phyloP scores from a whole-genome alignment of 306 rosid species.

The Rosa lucieae region DNA sequence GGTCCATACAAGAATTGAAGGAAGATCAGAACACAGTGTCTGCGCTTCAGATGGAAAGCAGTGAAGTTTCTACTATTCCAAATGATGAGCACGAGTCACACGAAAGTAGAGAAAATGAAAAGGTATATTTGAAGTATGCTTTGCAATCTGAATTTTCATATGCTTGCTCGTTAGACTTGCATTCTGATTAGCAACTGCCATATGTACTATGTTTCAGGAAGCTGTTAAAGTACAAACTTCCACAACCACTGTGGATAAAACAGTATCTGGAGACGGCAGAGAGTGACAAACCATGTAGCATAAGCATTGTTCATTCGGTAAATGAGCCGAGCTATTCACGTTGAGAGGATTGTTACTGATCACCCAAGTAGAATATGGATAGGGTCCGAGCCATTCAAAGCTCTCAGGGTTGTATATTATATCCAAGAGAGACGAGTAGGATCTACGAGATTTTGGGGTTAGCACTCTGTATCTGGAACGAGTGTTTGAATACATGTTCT shows the following conservation, averaged over 20 bases:
- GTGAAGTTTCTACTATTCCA: conserved; percentile 35
- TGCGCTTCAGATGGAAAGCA: conserved; percentile 33
- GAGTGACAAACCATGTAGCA: conserved; percentile 34
- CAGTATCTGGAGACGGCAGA: conserved; percentile 49
- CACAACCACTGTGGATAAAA: conserved; percentile 36
- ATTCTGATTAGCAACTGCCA: conserved; percentile 11
- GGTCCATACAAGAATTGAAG: conserved; percentile 34
- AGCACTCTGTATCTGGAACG: neutral
- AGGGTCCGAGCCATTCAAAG: neutral
- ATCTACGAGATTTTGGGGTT: neutral
- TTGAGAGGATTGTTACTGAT: neutral
- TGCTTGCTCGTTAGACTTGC: neutral
- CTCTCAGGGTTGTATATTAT: conserved; percentile 11
- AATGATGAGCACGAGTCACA: conserved; percentile 32
- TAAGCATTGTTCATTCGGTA: conserved; percentile 17
- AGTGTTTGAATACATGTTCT: neutral
- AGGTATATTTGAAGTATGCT: conserved; percentile 40
- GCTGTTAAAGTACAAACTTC: conserved; percentile 46
- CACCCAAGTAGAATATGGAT: neutral
- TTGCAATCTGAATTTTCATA: neutral
- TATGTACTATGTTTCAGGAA: conserved; percentile 51
- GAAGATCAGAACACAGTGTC: conserved; percentile 42
- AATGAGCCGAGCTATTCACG: neutral
- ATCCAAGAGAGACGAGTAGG: neutral
- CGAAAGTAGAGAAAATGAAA: conserved; percentile 31